These are phyloP conservation scores for Botrytis byssoidea DNA, from an alignment of 2,329 filamentous ascomycete species.

Conservation along the genomic window DNA sequence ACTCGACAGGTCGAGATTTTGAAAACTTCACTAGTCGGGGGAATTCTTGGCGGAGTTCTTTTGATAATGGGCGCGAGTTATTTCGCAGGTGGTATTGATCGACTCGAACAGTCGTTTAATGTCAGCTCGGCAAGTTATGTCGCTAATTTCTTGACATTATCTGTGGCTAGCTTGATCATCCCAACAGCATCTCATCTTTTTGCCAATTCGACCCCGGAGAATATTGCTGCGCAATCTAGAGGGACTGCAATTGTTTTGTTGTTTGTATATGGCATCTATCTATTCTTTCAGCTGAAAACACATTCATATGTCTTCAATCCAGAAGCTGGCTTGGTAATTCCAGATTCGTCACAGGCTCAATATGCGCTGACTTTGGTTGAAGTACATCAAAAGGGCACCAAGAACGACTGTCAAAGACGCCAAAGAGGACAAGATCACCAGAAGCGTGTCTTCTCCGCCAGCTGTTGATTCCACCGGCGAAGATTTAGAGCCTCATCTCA, in stretches of 20 bases:
- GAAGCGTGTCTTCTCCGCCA: not conserved
- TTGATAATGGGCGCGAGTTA: slow-evolving; percentile 65
- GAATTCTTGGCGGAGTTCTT: slow-evolving; percentile 67
- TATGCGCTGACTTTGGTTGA: slow-evolving; percentile 29
- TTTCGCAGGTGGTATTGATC: slow-evolving; percentile 67
- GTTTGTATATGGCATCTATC: slow-evolving; percentile 25
- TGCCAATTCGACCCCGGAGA: slow-evolving; percentile 22
- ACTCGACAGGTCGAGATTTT: slow-evolving; percentile 64
- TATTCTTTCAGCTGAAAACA: not conserved
- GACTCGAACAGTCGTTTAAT: slow-evolving; percentile 82
- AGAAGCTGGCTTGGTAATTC: not conserved
- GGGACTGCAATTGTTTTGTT: slow-evolving; percentile 35
- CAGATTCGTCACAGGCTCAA: slow-evolving; percentile 31
- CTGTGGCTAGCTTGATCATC: slow-evolving; percentile 79
- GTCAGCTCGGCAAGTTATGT: slow-evolving; percentile 85
- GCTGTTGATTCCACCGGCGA: not conserved
- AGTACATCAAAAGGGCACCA: slow-evolving; percentile 34
- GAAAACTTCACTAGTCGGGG: slow-evolving; percentile 84
- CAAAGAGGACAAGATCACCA: slow-evolving; percentile 47
- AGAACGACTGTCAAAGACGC: slow-evolving; percentile 59
- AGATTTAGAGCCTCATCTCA: not conserved
- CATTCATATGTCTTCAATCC: slow-evolving; percentile 9
- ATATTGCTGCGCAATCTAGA: not conserved
- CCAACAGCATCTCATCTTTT: slow-evolving; percentile 74
- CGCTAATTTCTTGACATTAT: slow-evolving; percentile 63